A percentile compares a stretch with the other conserved stretches of the same genome.
phyloP scores from a whole-genome alignment of 305 asterid species.

The Fraxinus ornus region DNA sequence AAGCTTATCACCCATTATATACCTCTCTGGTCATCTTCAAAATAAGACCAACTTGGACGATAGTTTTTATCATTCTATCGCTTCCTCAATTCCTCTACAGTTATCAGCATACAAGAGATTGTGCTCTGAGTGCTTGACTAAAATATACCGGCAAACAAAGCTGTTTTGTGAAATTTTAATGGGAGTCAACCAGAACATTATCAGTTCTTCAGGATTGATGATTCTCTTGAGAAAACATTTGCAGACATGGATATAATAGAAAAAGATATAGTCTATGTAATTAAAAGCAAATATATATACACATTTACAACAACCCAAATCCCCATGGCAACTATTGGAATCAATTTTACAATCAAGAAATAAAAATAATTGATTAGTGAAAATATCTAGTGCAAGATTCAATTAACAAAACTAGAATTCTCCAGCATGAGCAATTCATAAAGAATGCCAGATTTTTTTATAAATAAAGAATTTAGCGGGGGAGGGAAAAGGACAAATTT shows the following conservation, averaged over 20 bases:
- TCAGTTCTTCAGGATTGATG: neutral
- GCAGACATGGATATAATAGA: neutral
- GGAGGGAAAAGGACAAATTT: neutral
- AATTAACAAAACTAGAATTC: neutral
- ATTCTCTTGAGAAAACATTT: neutral
- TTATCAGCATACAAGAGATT: neutral
- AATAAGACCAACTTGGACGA: neutral
- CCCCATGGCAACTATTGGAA: neutral
- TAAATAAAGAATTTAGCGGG: neutral
- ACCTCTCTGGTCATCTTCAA: neutral
- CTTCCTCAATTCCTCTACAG: neutral
- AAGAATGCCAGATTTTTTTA: neutral
- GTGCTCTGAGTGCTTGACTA: neutral
- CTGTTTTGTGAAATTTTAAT: neutral
- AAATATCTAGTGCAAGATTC: neutral
- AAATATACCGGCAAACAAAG: neutral
- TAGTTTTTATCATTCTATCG: neutral
- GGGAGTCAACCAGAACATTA: neutral
- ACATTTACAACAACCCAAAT: neutral
- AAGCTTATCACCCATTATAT: neutral
- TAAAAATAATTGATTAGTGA: neutral
- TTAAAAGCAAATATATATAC: neutral
- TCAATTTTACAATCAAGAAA: neutral
- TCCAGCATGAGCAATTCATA: neutral
- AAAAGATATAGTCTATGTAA: neutral